These are phyloP conservation scores for Corymbia calophylla DNA, from an alignment of 441 rosid species.

Conservation along the genomic window DNA sequence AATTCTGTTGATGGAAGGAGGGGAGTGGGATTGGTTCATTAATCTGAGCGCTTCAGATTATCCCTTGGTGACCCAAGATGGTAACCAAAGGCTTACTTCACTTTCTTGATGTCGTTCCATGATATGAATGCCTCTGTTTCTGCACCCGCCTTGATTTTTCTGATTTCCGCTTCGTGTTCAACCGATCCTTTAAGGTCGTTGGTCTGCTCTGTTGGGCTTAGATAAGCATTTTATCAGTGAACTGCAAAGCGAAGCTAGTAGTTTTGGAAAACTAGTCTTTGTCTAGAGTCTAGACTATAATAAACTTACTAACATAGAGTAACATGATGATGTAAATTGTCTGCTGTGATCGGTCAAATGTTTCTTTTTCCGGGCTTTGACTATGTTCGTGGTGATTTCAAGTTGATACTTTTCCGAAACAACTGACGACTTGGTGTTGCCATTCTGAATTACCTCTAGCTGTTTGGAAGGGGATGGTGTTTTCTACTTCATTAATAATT, in stretches of 20 bases:
- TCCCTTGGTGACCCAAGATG: constrained; percentile 68
- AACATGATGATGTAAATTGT: background rate
- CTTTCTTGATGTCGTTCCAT: background rate
- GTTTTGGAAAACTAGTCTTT: background rate
- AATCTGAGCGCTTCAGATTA: constrained; percentile 70
- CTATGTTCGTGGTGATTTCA: background rate
- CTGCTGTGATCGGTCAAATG: background rate
- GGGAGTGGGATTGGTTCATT: constrained; percentile 68
- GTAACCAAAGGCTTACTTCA: constrained; percentile 12
- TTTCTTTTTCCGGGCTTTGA: background rate
- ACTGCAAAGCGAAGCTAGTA: background rate
- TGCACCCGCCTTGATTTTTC: background rate
- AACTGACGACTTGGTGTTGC: background rate
- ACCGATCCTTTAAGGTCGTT: background rate
- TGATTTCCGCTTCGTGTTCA: background rate
- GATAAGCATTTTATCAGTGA: background rate
- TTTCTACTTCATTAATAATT: background rate
- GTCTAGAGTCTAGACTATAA: background rate
- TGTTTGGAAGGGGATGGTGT: background rate
- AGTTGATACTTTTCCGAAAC: background rate
- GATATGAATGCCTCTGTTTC: background rate
- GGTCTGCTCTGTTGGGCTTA: background rate
- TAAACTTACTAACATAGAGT: background rate
- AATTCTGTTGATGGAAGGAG: constrained; percentile 45
- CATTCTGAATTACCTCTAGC: background rate